phyloP scores from a whole-genome alignment of 331 rosid genomes.

The Telfairia occidentalis region DNA sequence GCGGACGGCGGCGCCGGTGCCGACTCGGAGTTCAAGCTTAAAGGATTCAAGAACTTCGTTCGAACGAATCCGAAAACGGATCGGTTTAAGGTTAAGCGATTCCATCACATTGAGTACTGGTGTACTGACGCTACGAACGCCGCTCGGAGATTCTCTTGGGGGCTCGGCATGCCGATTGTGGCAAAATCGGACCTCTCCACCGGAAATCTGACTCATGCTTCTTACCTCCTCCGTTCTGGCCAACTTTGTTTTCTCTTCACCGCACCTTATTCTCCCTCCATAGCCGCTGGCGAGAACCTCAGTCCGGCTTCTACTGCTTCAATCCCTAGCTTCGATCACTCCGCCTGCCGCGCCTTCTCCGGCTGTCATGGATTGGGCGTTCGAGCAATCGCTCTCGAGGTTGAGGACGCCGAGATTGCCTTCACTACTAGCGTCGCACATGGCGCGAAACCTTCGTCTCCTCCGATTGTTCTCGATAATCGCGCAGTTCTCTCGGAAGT shows the following conservation, averaged over 20 bases:
- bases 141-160: slow-evolving; percentile 64
- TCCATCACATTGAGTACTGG: slow-evolving; percentile 89
- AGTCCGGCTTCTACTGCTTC: slow-evolving; percentile 30
- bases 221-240: slow-evolving; percentile 79
- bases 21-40: slow-evolving; percentile 26
- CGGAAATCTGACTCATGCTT: slow-evolving; percentile 60
- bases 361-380: slow-evolving; percentile 65
- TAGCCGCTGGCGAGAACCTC: slow-evolving; percentile 21
- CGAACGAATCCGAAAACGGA: slow-evolving; percentile 65
- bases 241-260: slow-evolving; percentile 76
- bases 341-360: slow-evolving; percentile 37
- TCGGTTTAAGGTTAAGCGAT: slow-evolving; percentile 48
- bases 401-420: slow-evolving; percentile 54
- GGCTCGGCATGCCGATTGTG: slow-evolving; percentile 58
- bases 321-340: slow-evolving; percentile 43
- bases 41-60: slow-evolving; percentile 57
- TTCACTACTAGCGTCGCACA: slow-evolving; percentile 38
- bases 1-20: not conserved
- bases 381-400: slow-evolving; percentile 65
- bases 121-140: slow-evolving; percentile 74
- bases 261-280: slow-evolving; percentile 58
- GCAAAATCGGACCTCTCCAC: slow-evolving; percentile 89
- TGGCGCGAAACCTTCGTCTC: slow-evolving; percentile 40
- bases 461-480: slow-evolving; percentile 34
- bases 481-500: slow-evolving; percentile 42